Percentiles rank a stretch among this genome's conserved stretches.
Conservation (phyloP, 768 basidiomycete species). For the Termitomyces sp. region DNA sequence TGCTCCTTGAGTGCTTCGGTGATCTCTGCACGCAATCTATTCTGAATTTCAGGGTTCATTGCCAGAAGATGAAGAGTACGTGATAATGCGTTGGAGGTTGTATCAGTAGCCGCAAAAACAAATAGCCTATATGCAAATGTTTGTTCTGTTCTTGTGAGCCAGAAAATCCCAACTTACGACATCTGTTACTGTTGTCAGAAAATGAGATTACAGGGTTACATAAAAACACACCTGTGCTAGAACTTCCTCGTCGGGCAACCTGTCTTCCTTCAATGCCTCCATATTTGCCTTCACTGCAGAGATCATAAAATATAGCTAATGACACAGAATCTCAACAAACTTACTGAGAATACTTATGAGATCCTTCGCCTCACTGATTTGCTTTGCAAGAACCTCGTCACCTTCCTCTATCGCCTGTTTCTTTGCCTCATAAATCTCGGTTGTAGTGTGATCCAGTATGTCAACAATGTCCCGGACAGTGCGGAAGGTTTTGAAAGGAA, state of each 20-base stretch:
- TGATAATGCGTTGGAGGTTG: not conserved
- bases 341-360: not conserved
- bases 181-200: not conserved
- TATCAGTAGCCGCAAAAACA: not conserved
- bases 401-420: slow-evolving; percentile 7
- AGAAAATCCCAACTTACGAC: not conserved
- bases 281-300: not conserved
- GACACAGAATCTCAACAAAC: not conserved
- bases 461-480: slow-evolving; percentile 7
- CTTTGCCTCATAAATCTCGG: slow-evolving; percentile 10
- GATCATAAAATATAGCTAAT: not conserved
- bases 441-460: slow-evolving; percentile 2
- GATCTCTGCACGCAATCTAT: not conserved
- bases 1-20: not conserved
- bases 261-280: not conserved
- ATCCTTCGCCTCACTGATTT: not conserved
- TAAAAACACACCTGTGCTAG: not conserved
- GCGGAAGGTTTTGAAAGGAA: slow-evolving; percentile 4
- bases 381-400: not conserved
- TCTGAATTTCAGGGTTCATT: not conserved
- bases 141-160: not conserved
- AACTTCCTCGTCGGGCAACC: not conserved
- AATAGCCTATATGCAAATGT: not conserved
- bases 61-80: not conserved
- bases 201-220: not conserved